A percentile compares a stretch with the other conserved stretches of the same genome.
Conservation (phyloP, 2,329 filamentous ascomycete species). For the Bimuria novae-zelandiae region DNA sequence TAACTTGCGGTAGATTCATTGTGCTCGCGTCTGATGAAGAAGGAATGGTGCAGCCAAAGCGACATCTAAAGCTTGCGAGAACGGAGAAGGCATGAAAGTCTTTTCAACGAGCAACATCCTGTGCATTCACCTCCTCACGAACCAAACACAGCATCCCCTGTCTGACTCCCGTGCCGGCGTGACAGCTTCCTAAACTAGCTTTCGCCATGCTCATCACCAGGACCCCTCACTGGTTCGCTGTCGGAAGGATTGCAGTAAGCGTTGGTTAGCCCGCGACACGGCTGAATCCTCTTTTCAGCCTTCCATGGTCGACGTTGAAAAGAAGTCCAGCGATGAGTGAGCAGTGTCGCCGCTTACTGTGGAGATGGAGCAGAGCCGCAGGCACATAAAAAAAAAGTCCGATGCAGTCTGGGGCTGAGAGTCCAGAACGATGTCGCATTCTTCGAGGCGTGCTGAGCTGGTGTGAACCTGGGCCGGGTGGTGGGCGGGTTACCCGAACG, state of each 20-base stretch:
- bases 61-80: background rate
- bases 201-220: background rate
- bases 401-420: background rate
- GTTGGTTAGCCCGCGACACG: background rate
- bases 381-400: background rate
- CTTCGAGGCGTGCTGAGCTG: background rate
- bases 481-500: background rate
- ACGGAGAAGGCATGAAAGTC: background rate
- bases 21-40: background rate
- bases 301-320: background rate
- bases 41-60: background rate
- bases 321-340: background rate
- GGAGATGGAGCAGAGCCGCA: constrained; percentile 2
- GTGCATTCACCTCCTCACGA: background rate
- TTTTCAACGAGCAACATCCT: background rate
- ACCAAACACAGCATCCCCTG: background rate
- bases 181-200: constrained; percentile 4
- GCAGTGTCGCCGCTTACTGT: constrained; percentile 1
- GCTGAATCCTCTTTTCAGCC: background rate
- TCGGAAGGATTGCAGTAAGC: constrained; percentile 7
- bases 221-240: background rate
- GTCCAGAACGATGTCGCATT: background rate
- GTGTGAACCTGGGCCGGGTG: background rate
- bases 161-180: background rate
- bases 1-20: constrained; percentile 1